Conservation (phyloP, 2,329 filamentous ascomycete genomes). For the Penicillium sp. region DNA sequence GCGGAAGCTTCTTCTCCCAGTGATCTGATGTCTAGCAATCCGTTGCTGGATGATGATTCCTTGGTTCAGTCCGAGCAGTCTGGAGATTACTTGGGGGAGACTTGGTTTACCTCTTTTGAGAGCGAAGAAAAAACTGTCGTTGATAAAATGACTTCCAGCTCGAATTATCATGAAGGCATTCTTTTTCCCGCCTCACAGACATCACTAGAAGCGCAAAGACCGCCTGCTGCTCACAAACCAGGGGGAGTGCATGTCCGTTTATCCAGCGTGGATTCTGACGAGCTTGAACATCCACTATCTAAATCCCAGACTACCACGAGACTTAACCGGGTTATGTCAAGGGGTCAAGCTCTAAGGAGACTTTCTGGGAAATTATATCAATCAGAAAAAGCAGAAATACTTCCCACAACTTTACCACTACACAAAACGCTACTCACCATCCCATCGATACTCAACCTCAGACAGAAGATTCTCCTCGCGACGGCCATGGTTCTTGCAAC, state of each 20-base stretch:
- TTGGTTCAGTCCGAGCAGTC: neutral
- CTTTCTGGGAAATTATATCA: neutral
- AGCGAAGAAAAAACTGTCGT: neutral
- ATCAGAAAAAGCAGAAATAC: neutral
- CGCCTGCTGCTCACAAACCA: neutral
- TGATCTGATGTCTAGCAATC: neutral
- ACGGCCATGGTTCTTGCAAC: constrained; percentile 60
- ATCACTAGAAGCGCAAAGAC: neutral
- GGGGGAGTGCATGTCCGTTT: neutral
- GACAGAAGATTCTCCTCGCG: constrained; percentile 53
- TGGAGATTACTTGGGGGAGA: neutral
- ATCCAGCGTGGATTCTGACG: neutral
- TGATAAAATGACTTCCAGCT: neutral
- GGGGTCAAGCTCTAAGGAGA: neutral
- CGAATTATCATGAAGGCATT: neutral
- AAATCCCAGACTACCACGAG: neutral
- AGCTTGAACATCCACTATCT: neutral
- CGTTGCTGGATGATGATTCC: neutral
- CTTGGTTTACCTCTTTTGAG: neutral
- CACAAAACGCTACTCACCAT: constrained; percentile 63
- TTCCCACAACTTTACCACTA: constrained; percentile 30
- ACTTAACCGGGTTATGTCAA: neutral
- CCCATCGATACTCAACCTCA: constrained; percentile 59
- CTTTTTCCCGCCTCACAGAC: neutral
- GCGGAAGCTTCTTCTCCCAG: neutral